A percentile compares a stretch with the other conserved stretches of the same genome.
phyloP scores from a whole-genome alignment of 2,329 filamentous ascomycete genomes.

The Corinectria fuckeliana region DNA sequence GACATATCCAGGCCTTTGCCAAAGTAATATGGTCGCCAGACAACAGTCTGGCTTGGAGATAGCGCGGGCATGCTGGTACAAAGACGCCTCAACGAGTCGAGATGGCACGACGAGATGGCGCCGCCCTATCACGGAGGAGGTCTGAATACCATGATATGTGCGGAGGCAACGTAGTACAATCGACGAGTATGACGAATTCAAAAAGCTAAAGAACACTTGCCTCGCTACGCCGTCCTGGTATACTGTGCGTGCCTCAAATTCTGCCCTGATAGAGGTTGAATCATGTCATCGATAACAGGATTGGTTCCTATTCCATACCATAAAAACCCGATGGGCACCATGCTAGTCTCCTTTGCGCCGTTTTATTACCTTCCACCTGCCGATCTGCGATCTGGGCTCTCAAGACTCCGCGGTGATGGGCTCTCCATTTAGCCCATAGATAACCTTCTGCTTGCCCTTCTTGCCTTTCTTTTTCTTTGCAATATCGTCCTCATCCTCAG shows the following conservation, averaged over 20 bases:
- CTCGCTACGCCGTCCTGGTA: slow-evolving; percentile 4
- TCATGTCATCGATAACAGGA: slow-evolving; percentile 17
- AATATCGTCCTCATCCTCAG: slow-evolving; percentile 44
- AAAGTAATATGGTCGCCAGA: slow-evolving; percentile 33
- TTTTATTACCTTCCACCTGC: slow-evolving; percentile 15
- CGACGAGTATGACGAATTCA: slow-evolving; percentile 37
- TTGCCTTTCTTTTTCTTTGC: slow-evolving; percentile 44
- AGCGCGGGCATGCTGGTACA: slow-evolving; percentile 23
- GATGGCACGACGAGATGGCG: slow-evolving; percentile 25
- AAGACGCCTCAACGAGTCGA: slow-evolving; percentile 24
- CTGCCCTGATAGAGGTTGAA: slow-evolving; percentile 1
- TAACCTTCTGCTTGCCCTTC: slow-evolving; percentile 43
- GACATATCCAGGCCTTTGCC: slow-evolving; percentile 30
- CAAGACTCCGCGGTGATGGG: slow-evolving; percentile 39
- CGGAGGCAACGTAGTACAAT: slow-evolving; percentile 28
- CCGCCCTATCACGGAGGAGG: slow-evolving; percentile 23
- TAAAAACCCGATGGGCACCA: slow-evolving; percentile 39
- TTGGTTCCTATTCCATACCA: slow-evolving; percentile 4
- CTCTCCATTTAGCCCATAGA: slow-evolving; percentile 48
- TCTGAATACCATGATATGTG: slow-evolving; percentile 26
- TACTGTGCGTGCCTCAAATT: slow-evolving; percentile 1
- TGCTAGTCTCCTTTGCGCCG: slow-evolving; percentile 32
- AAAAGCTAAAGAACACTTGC: slow-evolving; percentile 10
- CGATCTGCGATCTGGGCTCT: neutral
- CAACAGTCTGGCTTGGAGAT: slow-evolving; percentile 29